Evolutionary conservation across 2,329 filamentous ascomycete species (phyloP).

Genomic region (Onygena corvina): DNA sequence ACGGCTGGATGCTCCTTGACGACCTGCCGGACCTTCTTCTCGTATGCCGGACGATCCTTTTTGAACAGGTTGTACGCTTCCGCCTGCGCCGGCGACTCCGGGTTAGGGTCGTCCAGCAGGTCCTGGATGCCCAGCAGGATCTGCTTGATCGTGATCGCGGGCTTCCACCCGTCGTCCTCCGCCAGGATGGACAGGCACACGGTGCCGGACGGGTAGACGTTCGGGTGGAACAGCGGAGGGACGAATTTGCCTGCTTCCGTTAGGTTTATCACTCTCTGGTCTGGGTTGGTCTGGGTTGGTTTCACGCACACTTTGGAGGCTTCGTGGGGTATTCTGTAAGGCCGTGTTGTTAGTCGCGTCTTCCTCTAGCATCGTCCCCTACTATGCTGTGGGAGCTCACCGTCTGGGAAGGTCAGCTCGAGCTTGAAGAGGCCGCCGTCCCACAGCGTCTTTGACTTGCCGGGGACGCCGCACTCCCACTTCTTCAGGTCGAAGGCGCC

Average conservation of each 20-base stretch:
- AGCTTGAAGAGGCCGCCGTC: conserved; percentile 96
- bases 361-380: neutral
- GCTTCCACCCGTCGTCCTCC: conserved; percentile 97
- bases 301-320: conserved; percentile 90
- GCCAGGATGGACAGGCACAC: conserved; percentile 95
- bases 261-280: neutral
- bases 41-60: conserved; percentile 75
- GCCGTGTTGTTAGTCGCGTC: conserved; percentile 13
- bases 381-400: conserved; percentile 44
- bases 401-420: conserved; percentile 83
- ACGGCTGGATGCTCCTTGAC: conserved; percentile 81
- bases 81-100: conserved; percentile 89
- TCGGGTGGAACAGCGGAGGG: conserved; percentile 92
- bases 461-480: conserved; percentile 94
- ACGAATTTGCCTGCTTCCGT: conserved; percentile 84
- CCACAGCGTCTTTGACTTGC: conserved; percentile 95
- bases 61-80: conserved; percentile 97
- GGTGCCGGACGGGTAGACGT: conserved; percentile 95
- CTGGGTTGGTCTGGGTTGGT: no score
- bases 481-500: conserved; percentile 83
- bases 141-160: conserved; percentile 95
- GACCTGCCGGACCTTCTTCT: conserved; percentile 72
- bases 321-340: conserved; percentile 87
- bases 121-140: conserved; percentile 94
- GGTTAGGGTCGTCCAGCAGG: conserved; percentile 89